Base-by-base conservation (phyloP, 805 yeast species). In the Millerago galiae region DNA sequence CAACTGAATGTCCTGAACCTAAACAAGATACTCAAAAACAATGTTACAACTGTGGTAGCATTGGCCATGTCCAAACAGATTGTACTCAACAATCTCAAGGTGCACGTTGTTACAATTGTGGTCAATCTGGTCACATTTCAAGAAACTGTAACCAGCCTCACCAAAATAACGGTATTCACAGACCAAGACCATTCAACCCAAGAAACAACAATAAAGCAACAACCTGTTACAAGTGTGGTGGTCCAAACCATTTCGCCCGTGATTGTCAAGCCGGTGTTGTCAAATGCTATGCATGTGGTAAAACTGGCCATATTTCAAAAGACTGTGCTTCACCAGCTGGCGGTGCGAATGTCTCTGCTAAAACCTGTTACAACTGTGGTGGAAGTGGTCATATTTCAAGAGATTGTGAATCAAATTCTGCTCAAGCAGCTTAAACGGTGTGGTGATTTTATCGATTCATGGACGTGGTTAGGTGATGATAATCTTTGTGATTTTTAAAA, bases 221-320 rank as follows among this genome's bases (percentile, higher is more conserved):
- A 48, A 76, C 86, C 45, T 86, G 95, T 68, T 84, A 83, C 81
- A 86, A 82, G 68, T 86, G 95, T 65, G 95, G 95, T 60, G 93
- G 91, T 51, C 89, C 93, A 61, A 86, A 86, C 79, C 95, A 88
- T 66, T 83, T 81, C 68, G 95, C 95, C 52, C 83, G 86, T 70
- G 95, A 87, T 66, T 87, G 96, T 68, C 81, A 79, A 54, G 75
- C 79, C 44, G 75, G 73, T 52, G 68, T 66, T 43, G 74, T 79
- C 61, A 86, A 86, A 68, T 89, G 97, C 69, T 90, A 87, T 75
- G 84, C 90, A 49, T 89, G 97, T 68, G 96, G 96, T 55, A 79
- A 81, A 66, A 71, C 77, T 49, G 96, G 96, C 44, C 97, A 90
- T 72, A 79, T 87, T 56, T 80, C 93, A 49, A 85, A 79, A 66